Base-by-base conservation (phyloP, 2,329 filamentous ascomycete species). In the Rhytidhysteron rufulum region DNA sequence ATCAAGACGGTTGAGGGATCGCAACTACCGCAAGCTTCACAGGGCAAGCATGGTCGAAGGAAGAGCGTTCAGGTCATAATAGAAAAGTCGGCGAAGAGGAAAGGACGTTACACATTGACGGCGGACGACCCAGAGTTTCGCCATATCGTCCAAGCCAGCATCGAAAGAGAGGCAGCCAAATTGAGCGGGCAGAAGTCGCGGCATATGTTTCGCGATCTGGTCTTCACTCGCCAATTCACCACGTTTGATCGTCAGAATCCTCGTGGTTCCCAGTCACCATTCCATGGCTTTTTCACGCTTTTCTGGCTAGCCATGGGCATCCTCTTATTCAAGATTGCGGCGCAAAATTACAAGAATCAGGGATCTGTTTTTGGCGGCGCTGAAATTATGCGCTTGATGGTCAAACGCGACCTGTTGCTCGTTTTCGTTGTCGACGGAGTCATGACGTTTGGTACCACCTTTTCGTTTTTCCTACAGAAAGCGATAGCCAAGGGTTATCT, bases 261-360 rank as follows among this genome's bases (percentile, higher is more conserved):
- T 4, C 68, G 69, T 1, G 77, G 79, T 2, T 74, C 77, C 3
- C 80, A 82, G 34, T 87, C 81, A 31, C 82, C 82, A 0, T 90
- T 89, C 53, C 80, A 85, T 57, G 86, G 86, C 21, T 90, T 90
- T 67, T 89, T 86, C 55, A 86, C 82, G 0, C 69, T 91, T 0
- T 88, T 88, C 61, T 90, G 86, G 85, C 75, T 88, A 34, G 74
- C 75, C 7, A 80, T 88, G 46, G 74, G 77, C 5, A 60, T 89
- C 31, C 75, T 85, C 50, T 76, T 88, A 42, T 54, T 85, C 24
- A 81, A 81, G 56, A 80, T 86, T 34, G 82, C 76, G 0, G 78
- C 79, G 22, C 72, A 79, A 30, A 90, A 89, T 54, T 88, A 80
- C 73, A 73, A 74, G 45, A 69, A 71, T n/a, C 76, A 83, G 49